A percentile compares a stretch with the other conserved stretches of the same genome.
Evolutionary conservation across 495 filamentous ascomycete species (phyloP).

Genomic region (Hypoxylon perforatum): DNA sequence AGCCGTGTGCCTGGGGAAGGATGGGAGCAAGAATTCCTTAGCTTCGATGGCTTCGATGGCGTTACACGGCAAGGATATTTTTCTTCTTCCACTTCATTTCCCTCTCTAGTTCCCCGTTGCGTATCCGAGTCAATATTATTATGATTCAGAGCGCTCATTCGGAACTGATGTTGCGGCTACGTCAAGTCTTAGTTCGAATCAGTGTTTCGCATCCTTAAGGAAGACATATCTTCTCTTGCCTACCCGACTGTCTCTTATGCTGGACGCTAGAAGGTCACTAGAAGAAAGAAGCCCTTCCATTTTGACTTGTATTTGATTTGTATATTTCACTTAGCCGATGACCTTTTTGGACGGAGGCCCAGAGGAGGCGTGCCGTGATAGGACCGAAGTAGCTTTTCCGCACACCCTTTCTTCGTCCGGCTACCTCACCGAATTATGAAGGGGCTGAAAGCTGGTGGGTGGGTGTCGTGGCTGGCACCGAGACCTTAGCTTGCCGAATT

Average conservation of each 20-base stretch:
- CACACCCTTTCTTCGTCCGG: conserved; percentile 1
- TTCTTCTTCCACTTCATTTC: too few species aligned
- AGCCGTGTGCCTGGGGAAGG: background rate
- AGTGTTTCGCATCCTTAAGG: background rate
- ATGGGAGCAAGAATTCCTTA: background rate
- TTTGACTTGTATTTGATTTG: background rate
- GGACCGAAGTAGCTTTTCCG: conserved; percentile 14
- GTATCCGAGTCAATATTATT: too few species aligned
- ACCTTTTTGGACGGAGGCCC: background rate
- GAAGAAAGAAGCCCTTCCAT: background rate
- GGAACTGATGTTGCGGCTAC: too few species aligned
- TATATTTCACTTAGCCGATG: background rate
- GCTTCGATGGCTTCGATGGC: conserved; percentile 7
- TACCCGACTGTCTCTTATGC: background rate
- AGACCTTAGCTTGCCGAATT: conserved; percentile 6
- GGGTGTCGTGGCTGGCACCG: conserved; percentile 15
- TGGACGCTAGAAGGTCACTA: background rate
- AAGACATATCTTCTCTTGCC: too few species aligned
- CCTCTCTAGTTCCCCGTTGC: too few species aligned
- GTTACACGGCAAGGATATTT: background rate
- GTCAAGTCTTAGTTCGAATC: too few species aligned
- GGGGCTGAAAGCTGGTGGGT: background rate
- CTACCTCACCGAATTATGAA: background rate
- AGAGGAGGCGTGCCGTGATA: conserved; percentile 32
- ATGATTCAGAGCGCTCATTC: too few species aligned